Evolutionary conservation across 2,329 filamentous ascomycete species (phyloP).

Genomic region (Verticillium nubilum): DNA sequence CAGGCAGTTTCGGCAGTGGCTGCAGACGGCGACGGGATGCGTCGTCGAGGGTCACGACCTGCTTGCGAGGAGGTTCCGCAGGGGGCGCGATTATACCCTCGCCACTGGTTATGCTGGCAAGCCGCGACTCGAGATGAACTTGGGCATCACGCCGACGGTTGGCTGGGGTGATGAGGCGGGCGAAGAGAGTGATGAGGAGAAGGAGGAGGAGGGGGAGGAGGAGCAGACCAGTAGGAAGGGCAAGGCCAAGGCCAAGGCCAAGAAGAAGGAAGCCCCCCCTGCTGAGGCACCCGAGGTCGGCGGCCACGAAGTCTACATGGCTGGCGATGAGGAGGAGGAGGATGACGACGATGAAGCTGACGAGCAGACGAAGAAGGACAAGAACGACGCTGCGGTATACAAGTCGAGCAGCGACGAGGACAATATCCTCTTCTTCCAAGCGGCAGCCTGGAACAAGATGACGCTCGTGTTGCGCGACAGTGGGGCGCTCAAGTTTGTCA

Average conservation of each 20-base stretch:
- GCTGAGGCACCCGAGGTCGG: slow-evolving; percentile 52
- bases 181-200: slow-evolving; percentile 41
- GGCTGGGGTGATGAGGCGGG: slow-evolving; percentile 77
- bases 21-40: slow-evolving; percentile 75
- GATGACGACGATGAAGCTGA: slow-evolving; percentile 25
- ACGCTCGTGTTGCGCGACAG: slow-evolving; percentile 84
- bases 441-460: slow-evolving; percentile 79
- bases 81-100: slow-evolving; percentile 85
- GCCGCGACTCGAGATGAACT: slow-evolving; percentile 77
- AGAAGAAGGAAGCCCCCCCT: slow-evolving; percentile 22
- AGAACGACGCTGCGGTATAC: slow-evolving; percentile 74
- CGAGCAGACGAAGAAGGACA: slow-evolving; percentile 59
- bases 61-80: slow-evolving; percentile 80
- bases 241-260: slow-evolving; percentile 24
- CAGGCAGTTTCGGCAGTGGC: slow-evolving; percentile 81
- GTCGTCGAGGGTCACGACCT: slow-evolving; percentile 68
- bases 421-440: slow-evolving; percentile 60
- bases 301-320: slow-evolving; percentile 90
- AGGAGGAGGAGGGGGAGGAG: slow-evolving; percentile 32
- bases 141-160: slow-evolving; percentile 76
- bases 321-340: slow-evolving; percentile 61
- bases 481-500: slow-evolving; percentile 87
- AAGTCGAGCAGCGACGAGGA: slow-evolving; percentile 71
- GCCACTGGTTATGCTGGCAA: slow-evolving; percentile 78
- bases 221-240: slow-evolving; percentile 24